phyloP scores from a whole-genome alignment of 2,329 filamentous ascomycete species.

The Nakataea oryzae region DNA sequence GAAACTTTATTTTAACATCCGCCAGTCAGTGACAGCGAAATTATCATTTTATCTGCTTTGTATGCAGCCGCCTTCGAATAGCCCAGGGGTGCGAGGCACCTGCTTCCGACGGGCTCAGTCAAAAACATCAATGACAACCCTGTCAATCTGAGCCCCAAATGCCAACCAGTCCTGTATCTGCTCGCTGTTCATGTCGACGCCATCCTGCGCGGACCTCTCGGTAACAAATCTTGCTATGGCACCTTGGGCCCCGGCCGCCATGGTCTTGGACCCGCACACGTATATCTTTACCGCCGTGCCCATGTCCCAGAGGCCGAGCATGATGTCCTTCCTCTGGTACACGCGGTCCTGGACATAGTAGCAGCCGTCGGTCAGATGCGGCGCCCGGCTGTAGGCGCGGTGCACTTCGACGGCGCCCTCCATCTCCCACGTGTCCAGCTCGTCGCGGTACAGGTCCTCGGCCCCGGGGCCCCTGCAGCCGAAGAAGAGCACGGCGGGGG shows the following conservation, averaged over 20 bases:
- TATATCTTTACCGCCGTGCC: neutral
- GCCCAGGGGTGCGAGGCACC: no score
- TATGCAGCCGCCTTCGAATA: no score
- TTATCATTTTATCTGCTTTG: no score
- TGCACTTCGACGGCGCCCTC: constrained; percentile 7
- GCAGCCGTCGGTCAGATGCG: neutral
- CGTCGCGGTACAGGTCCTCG: constrained; percentile 20
- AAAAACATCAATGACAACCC: neutral
- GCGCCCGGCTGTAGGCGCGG: neutral
- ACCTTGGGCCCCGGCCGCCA: neutral
- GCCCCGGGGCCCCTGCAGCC: constrained; percentile 24
- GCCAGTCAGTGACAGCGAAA: no score
- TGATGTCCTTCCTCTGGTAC: neutral
- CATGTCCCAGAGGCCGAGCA: neutral
- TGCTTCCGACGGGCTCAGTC: neutral
- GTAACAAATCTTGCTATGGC: neutral
- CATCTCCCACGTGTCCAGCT: constrained; percentile 12
- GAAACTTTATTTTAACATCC: no score
- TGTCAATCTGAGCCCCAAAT: neutral
- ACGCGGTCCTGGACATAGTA: constrained; percentile 2
- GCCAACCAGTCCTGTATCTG: neutral
- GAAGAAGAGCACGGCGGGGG: constrained; percentile 27
- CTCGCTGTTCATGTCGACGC: neutral
- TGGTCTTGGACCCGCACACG: neutral
- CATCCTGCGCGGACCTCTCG: neutral